Evolutionary conservation across 805 yeast species (phyloP), one percentile per base, ranked within the genome.

Genomic region (Metschnikowia similis): DNA sequence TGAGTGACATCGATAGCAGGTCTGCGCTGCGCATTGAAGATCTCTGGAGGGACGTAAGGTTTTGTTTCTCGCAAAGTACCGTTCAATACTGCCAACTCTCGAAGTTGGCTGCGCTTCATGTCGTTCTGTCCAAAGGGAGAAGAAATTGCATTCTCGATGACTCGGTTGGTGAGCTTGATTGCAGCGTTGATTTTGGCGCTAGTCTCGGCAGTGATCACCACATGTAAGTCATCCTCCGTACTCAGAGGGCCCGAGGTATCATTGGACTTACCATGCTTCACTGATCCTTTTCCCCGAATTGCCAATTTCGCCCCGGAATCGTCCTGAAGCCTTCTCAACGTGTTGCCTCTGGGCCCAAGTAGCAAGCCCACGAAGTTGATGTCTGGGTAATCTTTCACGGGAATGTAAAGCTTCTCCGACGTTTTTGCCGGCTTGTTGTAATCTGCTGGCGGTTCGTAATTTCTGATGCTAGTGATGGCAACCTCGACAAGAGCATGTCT

Each of bases 81-180:
- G 69, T 94, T 95, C 49, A 94, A 74, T 26, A 88, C 85, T 0
- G 99, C 99, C 59, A 94, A 76, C 62, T 92, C 96, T 55, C 96
- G 79, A 52, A 94, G 75, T 66, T 94, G 99, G 40, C 85, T 89
- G 51, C 97, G 76, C 62, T 94, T 94, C 64, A 88, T 76, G 55
- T 89, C 96, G 66, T 92, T 94, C 64, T 89, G 95, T 1, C 96
- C 97, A 55, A 87, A 92, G 1, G 99, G 99, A 0, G 96, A 83
- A 16, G 83, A 77, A 1, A 91, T 87, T 0, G 97, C 97, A 54
- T 84, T 85, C 48, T 87, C 82, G 13, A 95, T 82, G 47, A 94
- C 82, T 49, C 80, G 81, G 58, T 89, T 82, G 48, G 95, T 84
- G 14, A 85, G 78, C 55, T 79, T 78, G 34, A 87, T 77, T 9